phyloP scores from a whole-genome alignment of 768 basidiomycete species.

The Erythrobasidium yunnanense region DNA sequence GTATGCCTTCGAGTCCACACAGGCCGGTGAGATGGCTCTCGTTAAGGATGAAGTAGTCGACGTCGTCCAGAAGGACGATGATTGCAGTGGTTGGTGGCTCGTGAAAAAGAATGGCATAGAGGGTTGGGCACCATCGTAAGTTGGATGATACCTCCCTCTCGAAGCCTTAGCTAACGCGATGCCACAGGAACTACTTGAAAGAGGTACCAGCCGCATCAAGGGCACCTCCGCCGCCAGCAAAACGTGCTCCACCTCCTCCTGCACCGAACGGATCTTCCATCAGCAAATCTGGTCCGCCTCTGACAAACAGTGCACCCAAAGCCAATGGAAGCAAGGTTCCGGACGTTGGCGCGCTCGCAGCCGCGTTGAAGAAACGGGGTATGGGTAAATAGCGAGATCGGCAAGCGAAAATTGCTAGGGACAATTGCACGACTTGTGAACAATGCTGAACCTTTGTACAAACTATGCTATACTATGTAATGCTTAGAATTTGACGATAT shows the following conservation, averaged over 20 bases:
- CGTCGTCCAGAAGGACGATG: constrained; percentile 79
- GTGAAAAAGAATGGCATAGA: constrained; percentile 70
- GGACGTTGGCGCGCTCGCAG: neutral
- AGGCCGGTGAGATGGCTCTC: constrained; percentile 80
- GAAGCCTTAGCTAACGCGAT: constrained; percentile 27
- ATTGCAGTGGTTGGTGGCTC: constrained; percentile 73
- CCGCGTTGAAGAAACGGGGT: neutral
- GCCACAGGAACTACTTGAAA: constrained; percentile 63
- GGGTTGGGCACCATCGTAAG: constrained; percentile 76
- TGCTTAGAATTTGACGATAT: too few species aligned
- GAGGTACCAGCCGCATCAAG: constrained; percentile 58
- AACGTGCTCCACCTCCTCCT: constrained; percentile 38
- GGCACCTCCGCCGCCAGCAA: constrained; percentile 47
- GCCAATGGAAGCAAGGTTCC: neutral
- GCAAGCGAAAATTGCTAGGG: neutral
- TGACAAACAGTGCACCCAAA: neutral
- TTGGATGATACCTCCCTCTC: too few species aligned
- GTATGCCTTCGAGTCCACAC: constrained; percentile 74
- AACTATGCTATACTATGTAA: too few species aligned
- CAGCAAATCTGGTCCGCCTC: neutral
- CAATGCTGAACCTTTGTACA: too few species aligned
- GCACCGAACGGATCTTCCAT: neutral
- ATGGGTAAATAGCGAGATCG: too few species aligned
- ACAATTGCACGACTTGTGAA: neutral
- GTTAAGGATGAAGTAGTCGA: constrained; percentile 87